These are phyloP conservation scores for Neurospora intermedia DNA, from an alignment of 495 filamentous ascomycete species.

Conservation along the genomic window DNA sequence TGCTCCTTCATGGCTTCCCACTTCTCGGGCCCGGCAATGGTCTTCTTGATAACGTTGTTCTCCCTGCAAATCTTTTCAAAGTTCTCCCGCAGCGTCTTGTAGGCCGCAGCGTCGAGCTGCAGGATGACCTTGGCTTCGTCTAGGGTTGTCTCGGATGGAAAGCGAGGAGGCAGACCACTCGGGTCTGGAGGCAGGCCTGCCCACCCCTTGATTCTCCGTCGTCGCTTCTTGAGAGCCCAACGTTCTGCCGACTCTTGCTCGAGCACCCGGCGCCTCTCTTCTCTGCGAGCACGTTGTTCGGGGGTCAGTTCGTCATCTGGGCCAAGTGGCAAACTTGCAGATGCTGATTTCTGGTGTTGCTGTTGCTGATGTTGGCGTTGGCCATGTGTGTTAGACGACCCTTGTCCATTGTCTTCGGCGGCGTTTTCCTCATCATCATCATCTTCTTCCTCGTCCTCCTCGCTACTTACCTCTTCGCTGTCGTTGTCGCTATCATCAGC, in stretches of 20 bases:
- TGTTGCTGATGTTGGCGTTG: not conserved
- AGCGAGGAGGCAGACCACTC: constrained; percentile 56
- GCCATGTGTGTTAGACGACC: not conserved
- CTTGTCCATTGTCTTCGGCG: not conserved
- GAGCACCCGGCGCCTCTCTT: constrained; percentile 44
- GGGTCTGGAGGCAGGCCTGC: constrained; percentile 65
- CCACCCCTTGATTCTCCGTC: constrained; percentile 59
- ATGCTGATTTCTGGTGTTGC: not conserved
- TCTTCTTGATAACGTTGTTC: constrained; percentile 61
- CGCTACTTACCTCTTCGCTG: constrained; percentile 9
- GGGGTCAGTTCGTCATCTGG: constrained; percentile 35
- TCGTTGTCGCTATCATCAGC: not conserved
- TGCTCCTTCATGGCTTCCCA: constrained; percentile 65
- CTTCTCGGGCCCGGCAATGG: constrained; percentile 54
- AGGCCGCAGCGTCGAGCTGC: constrained; percentile 49
- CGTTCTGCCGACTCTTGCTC: constrained; percentile 54
- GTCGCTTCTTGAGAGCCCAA: constrained; percentile 56
- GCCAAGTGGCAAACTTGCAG: constrained; percentile 9
- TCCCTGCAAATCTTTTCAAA: constrained; percentile 61
- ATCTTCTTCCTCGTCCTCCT: constrained; percentile 13
- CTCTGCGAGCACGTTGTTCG: constrained; percentile 44
- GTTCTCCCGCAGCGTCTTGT: constrained; percentile 51
- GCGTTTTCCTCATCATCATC: not conserved
- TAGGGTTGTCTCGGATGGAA: constrained; percentile 71
- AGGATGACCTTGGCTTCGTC: constrained; percentile 67